Percentiles rank a stretch among this genome's conserved stretches.
phyloP scores from a whole-genome alignment of 1,284 basidiomycete species.

The Porogramme epimiltina region DNA sequence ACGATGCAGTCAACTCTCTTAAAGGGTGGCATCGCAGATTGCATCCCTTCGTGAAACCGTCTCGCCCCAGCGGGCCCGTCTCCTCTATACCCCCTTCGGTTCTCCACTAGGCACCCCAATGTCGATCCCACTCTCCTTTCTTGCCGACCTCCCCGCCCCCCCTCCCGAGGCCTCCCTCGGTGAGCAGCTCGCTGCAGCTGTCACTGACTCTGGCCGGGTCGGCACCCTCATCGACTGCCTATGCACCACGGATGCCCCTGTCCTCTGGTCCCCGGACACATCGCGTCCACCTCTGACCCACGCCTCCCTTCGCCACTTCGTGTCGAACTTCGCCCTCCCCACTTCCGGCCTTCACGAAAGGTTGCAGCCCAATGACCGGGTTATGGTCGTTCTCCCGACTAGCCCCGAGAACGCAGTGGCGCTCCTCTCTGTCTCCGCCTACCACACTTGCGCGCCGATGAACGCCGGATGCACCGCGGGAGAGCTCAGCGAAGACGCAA shows the following conservation, averaged over 20 bases:
- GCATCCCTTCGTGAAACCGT: conserved; percentile 1
- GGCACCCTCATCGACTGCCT: conserved; percentile 20
- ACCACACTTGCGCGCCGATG: conserved; percentile 21
- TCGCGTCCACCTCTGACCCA: conserved; percentile 17
- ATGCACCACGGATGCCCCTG: conserved; percentile 15
- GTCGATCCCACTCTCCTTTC: conserved; percentile 22
- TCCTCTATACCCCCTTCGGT: conserved; percentile 7
- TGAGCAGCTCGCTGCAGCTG: conserved; percentile 17
- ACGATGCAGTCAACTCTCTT: neutral
- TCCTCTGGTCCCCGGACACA: conserved; percentile 18
- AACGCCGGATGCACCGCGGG: conserved; percentile 22
- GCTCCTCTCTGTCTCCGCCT: conserved; percentile 18
- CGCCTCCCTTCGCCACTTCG: conserved; percentile 16
- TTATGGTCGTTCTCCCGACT: conserved; percentile 22
- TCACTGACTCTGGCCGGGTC: conserved; percentile 20
- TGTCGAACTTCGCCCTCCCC: conserved; percentile 17
- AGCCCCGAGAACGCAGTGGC: conserved; percentile 23
- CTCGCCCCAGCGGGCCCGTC: neutral
- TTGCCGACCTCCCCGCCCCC: conserved; percentile 14
- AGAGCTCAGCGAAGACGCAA: conserved; percentile 19
- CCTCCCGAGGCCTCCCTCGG: conserved; percentile 12
- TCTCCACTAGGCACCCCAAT: conserved; percentile 8
- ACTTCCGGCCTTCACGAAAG: conserved; percentile 17
- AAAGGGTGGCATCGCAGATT: neutral
- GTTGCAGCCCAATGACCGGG: conserved; percentile 18